Conservation (phyloP, 371 early-diverging fungal genomes). For the Apophysomyces ossiformis region DNA sequence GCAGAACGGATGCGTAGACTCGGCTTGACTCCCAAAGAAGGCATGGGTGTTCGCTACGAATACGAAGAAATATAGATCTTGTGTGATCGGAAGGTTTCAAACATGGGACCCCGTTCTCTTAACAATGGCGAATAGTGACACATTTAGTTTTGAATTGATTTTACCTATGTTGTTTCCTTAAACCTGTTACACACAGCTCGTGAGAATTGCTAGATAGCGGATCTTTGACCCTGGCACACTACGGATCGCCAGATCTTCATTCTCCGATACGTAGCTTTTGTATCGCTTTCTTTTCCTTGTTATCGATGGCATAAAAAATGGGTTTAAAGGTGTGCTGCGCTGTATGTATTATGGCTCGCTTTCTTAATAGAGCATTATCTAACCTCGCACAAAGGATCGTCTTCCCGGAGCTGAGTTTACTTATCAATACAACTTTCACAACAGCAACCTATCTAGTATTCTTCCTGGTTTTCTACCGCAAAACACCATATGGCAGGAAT, state of each 20-base stretch:
- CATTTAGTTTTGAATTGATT: background rate
- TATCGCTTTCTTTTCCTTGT: no score
- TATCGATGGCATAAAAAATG: no score
- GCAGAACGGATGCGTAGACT: conserved; percentile 71
- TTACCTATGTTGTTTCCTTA: background rate
- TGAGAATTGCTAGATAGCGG: conserved; percentile 5
- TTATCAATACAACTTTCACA: no score
- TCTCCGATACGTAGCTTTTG: no score
- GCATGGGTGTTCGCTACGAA: conserved; percentile 58
- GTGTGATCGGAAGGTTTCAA: background rate
- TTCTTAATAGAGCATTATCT: no score
- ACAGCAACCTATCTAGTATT: no score
- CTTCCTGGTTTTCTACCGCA: no score
- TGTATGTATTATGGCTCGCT: no score
- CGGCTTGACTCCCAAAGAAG: conserved; percentile 58
- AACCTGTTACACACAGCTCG: conserved; percentile 12
- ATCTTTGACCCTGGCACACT: background rate
- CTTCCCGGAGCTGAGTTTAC: no score
- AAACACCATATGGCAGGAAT: no score
- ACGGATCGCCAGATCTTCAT: conserved; percentile 2
- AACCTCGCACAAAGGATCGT: no score
- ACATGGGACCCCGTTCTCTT: background rate
- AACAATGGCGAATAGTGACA: conserved; percentile 9
- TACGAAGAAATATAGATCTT: conserved; percentile 26
- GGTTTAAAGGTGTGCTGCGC: no score